These are phyloP conservation scores for Steccherinum ochraceum DNA, from an alignment of 768 basidiomycete species.

Conservation along the genomic window DNA sequence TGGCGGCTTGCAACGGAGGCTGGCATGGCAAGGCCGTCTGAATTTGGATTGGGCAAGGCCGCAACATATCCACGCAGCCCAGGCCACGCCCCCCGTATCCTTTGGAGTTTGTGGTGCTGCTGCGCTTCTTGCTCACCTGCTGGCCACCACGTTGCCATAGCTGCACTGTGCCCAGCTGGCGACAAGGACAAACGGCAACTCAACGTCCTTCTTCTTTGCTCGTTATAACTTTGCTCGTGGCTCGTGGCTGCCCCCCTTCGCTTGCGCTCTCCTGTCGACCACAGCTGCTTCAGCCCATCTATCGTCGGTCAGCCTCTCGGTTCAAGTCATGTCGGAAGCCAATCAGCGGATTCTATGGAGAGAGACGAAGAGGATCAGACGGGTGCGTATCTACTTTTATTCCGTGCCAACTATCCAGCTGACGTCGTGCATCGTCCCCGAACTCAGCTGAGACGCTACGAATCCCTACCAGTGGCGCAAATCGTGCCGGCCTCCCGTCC, in stretches of 20 bases:
- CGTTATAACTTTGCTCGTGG: not conserved
- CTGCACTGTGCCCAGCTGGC: not conserved
- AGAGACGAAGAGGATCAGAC: slow-evolving; percentile 11
- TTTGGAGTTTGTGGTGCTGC: not conserved
- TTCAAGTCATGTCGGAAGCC: not conserved
- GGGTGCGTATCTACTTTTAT: slow-evolving; percentile 12
- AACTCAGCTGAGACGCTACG: slow-evolving; percentile 18
- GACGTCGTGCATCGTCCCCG: too few species aligned
- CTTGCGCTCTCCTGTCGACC: not conserved
- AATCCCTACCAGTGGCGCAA: slow-evolving; percentile 19
- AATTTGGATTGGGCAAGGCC: not conserved
- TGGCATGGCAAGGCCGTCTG: not conserved
- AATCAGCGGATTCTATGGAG: slow-evolving; percentile 10
- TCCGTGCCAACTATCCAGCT: too few species aligned
- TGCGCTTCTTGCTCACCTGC: not conserved
- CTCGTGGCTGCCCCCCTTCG: not conserved
- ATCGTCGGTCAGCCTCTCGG: too few species aligned
- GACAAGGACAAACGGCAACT: too few species aligned
- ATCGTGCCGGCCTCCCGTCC: slow-evolving; percentile 16
- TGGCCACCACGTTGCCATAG: not conserved
- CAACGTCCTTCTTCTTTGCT: not conserved
- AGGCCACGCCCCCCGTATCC: not conserved
- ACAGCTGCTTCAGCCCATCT: not conserved
- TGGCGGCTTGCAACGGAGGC: not conserved
- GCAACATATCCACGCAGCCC: not conserved